Conservation (phyloP, 108 stramenopile genomes). For the Epipyxis sp. region DNA sequence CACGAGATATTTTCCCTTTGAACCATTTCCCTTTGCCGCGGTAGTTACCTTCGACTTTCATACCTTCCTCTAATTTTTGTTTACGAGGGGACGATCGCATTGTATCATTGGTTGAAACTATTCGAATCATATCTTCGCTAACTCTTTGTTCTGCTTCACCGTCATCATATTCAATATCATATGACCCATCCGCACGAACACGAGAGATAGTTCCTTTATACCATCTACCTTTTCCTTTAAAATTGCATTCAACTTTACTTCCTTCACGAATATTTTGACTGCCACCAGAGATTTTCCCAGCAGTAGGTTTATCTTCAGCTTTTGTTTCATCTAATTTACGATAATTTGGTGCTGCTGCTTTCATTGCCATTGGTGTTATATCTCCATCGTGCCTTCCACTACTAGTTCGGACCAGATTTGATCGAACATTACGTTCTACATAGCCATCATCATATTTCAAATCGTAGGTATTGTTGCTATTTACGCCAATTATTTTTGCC, state of each 20-base stretch:
- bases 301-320: too few species aligned
- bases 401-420: too few species aligned
- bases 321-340: too few species aligned
- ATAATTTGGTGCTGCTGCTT: too few species aligned
- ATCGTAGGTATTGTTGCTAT: neutral
- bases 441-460: neutral
- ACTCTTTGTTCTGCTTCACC: constrained; percentile 3
- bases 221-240: neutral
- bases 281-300: too few species aligned
- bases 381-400: too few species aligned
- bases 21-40: neutral
- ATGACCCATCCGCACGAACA: neutral
- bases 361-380: too few species aligned
- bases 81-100: neutral
- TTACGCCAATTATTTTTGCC: too few species aligned
- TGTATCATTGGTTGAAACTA: too few species aligned
- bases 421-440: neutral
- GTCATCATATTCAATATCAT: neutral
- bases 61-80: neutral
- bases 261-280: neutral
- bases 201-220: neutral
- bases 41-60: neutral
- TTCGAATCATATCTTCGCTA: constrained; percentile 8
- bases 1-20: neutral
- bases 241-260: constrained; percentile 1